Base-by-base conservation (phyloP, 108 stramenopile genomes). In the Nitzschia sp. region DNA sequence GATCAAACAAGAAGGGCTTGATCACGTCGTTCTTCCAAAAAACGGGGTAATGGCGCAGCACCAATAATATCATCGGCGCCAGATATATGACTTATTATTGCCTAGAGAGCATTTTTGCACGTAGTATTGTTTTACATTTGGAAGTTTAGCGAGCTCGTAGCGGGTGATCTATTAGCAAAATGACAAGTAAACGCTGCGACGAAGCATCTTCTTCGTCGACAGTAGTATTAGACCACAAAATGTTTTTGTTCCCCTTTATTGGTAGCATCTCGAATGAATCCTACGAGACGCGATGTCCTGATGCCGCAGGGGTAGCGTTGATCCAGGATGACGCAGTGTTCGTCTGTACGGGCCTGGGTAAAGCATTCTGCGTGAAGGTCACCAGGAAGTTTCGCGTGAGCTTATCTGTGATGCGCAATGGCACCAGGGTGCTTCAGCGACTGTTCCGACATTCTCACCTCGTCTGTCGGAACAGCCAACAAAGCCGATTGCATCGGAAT, bases 401-500 rank as follows among this genome's bases (percentile, higher is more conserved):
- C n/a, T n/a, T n/a, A n/a, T n/a, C n/a, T n/a, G n/a, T n/a, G 49
- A 51, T 19, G 49, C 4, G 49, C 8, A 23, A 17, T 23, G 21
- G 4, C 17, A 51, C 49, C 21, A 8, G 21, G n/a, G 18, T 17
- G 49, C 49, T 21, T 51, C 49, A 51, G 11, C 49, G 49, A 19
- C 4, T 51, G 49, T 17, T 23, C 21, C 4, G 49, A 19, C 11
- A 51, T 19, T 51, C 49, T 51, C 67, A 81, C 80, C 70, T 83
- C 82, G n/a, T 83, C 83, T 18, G 90, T 81, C n/a, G 93, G 93
- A 62, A 94, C 79, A 3, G 90, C 90, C 61, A 94, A 59, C 23
- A 94, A 73, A 3, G 93, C 93, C 21, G 87, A 88, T 60, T 90
- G 87, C 63, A 94, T 92, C 26, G 87, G 77, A 34, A 81, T 87